Percentiles rank a stretch among this genome's conserved stretches.
Conservation (phyloP, 2,329 filamentous ascomycete genomes). For the Diplodia sapinea region DNA sequence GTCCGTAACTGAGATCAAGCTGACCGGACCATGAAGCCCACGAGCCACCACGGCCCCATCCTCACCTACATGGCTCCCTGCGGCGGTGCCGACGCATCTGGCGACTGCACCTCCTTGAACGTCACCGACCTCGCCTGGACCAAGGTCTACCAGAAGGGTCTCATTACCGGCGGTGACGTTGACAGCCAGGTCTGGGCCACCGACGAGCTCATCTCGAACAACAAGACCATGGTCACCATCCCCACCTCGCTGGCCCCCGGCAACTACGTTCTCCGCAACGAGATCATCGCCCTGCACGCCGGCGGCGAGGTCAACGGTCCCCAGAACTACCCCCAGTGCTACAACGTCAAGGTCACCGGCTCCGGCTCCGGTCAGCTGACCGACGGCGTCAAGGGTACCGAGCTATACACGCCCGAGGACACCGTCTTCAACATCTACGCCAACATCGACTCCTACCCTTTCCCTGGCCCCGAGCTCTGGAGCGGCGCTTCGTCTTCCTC, state of each 20-base stretch:
- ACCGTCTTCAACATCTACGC: slow-evolving; percentile 31
- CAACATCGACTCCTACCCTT: slow-evolving; percentile 19
- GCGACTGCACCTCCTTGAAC: slow-evolving; percentile 43
- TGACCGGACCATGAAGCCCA: slow-evolving; percentile 11
- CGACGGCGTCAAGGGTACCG: slow-evolving; percentile 41
- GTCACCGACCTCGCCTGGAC: slow-evolving; percentile 43
- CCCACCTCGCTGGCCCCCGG: slow-evolving; percentile 42
- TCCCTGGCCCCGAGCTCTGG: slow-evolving; percentile 31
- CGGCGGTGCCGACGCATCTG: slow-evolving; percentile 34
- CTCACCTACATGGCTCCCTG: slow-evolving; percentile 40
- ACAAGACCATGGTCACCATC: slow-evolving; percentile 43
- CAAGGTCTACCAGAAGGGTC: slow-evolving; percentile 44
- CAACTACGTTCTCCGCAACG: slow-evolving; percentile 46
- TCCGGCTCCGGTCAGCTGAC: slow-evolving; percentile 39
- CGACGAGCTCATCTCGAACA: slow-evolving; percentile 33
- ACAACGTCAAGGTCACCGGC: slow-evolving; percentile 44
- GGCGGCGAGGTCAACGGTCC: slow-evolving; percentile 41
- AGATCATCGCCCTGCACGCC: slow-evolving; percentile 44
- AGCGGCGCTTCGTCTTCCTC: slow-evolving; percentile 14
- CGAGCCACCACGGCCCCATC: slow-evolving; percentile 27
- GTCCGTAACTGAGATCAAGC: neutral
- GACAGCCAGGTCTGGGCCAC: slow-evolving; percentile 46
- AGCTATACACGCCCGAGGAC: slow-evolving; percentile 41
- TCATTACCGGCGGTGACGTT: slow-evolving; percentile 43
- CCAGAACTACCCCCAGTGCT: slow-evolving; percentile 46